Conservation (phyloP, 1,139 yeast genomes). For the Wickerhamomyces sp. region DNA sequence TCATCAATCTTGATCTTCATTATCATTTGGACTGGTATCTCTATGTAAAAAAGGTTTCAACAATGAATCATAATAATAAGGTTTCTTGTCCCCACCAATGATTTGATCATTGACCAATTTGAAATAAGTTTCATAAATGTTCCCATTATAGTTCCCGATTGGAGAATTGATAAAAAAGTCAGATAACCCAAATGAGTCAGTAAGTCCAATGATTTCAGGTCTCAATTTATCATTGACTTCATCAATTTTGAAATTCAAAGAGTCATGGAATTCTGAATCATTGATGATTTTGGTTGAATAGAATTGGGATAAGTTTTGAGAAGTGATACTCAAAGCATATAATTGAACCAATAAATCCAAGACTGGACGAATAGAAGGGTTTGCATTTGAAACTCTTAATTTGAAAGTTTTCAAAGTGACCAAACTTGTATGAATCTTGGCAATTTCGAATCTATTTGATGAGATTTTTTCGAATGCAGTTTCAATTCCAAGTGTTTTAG, state of each 20-base stretch:
- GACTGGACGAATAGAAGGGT: constrained; percentile 25
- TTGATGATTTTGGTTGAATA: constrained; percentile 16
- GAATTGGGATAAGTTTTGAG: constrained; percentile 19
- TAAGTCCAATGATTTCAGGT: constrained; percentile 69
- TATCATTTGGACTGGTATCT: constrained; percentile 13
- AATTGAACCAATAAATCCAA: constrained; percentile 13
- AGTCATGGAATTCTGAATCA: constrained; percentile 16
- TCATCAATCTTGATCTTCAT: constrained; percentile 14
- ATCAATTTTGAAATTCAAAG: constrained; percentile 19
- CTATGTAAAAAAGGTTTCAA: constrained; percentile 38
- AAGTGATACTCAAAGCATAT: constrained; percentile 15
- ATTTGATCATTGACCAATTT: constrained; percentile 34
- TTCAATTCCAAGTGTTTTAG: constrained; percentile 24
- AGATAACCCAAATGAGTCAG: constrained; percentile 81
- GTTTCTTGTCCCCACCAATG: constrained; percentile 29
- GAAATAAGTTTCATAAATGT: constrained; percentile 75
- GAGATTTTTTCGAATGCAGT: constrained; percentile 39
- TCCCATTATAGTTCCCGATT: constrained; percentile 79
- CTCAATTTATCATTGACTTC: constrained; percentile 46
- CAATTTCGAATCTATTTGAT: constrained; percentile 38
- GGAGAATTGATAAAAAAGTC: constrained; percentile 83
- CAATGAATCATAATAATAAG: constrained; percentile 34
- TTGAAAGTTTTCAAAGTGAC: constrained; percentile 33
- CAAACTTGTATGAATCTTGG: constrained; percentile 37
- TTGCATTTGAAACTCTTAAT: constrained; percentile 26